These are phyloP conservation scores for Isabelozyma rhagii DNA, from an alignment of 805 yeast species.

Conservation along the genomic window DNA sequence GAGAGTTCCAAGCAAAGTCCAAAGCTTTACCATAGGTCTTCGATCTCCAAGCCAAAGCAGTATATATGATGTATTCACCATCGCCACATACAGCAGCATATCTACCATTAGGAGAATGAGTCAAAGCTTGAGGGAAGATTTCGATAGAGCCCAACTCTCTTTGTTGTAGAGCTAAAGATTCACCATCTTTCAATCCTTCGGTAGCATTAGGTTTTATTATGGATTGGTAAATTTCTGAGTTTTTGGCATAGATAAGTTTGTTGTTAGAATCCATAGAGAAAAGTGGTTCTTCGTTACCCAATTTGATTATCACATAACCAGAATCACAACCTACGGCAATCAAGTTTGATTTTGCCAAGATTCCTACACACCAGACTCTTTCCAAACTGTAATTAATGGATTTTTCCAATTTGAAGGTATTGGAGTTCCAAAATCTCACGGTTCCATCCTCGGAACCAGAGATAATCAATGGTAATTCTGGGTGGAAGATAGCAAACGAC, in stretches of 20 bases:
- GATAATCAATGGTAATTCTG: constrained; percentile 90
- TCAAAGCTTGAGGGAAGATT: constrained; percentile 80
- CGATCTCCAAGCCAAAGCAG: constrained; percentile 97
- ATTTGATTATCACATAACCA: constrained; percentile 81
- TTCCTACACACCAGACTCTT: constrained; percentile 93
- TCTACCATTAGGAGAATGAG: constrained; percentile 96
- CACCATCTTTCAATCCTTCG: constrained; percentile 76
- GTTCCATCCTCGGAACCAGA: constrained; percentile 98
- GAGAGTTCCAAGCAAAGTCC: constrained; percentile 94
- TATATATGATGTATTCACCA: constrained; percentile 93
- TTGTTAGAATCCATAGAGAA: constrained; percentile 92
- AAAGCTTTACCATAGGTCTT: constrained; percentile 86
- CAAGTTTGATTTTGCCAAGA: constrained; percentile 67
- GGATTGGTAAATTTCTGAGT: constrained; percentile 83
- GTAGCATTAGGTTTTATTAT: constrained; percentile 65
- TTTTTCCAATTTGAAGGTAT: constrained; percentile 90
- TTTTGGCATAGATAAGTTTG: constrained; percentile 86
- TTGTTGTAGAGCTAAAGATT: constrained; percentile 66
- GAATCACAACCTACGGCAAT: constrained; percentile 93
- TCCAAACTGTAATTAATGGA: constrained; percentile 88
- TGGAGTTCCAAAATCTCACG: constrained; percentile 90
- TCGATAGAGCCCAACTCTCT: constrained; percentile 95
- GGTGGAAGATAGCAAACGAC: constrained; percentile 96
- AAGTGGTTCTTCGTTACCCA: constrained; percentile 94
- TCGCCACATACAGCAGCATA: constrained; percentile 97